These are phyloP conservation scores for Boletus speciosus DNA, from an alignment of 768 basidiomycete species.

Conservation along the genomic window DNA sequence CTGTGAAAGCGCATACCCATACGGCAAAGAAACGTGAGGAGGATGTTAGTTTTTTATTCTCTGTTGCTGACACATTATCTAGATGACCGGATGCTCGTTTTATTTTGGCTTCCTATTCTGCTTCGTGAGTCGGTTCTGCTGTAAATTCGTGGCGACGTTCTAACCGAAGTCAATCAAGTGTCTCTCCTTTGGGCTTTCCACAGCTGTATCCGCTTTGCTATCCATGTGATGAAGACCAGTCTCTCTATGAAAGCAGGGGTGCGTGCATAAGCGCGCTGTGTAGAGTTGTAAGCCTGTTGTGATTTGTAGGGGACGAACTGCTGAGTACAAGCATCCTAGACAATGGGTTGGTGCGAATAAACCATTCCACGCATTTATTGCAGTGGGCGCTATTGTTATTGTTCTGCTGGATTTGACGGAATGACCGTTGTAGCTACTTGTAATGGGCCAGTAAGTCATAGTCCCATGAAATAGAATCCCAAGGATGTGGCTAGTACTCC, in stretches of 20 bases:
- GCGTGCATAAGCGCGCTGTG: slow-evolving; percentile 26
- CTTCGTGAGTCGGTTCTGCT: slow-evolving; percentile 52
- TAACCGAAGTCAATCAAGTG: slow-evolving; percentile 35
- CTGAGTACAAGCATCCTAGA: not conserved
- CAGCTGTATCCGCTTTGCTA: slow-evolving; percentile 49
- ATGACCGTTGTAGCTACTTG: slow-evolving; percentile 19
- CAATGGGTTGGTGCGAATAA: slow-evolving; percentile 5
- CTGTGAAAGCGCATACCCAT: slow-evolving; percentile 41
- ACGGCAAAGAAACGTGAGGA: slow-evolving; percentile 61
- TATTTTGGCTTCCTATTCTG: slow-evolving; percentile 86
- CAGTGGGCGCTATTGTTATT: slow-evolving; percentile 12
- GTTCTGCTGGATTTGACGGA: slow-evolving; percentile 18
- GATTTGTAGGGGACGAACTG: not conserved
- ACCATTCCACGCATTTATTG: slow-evolving; percentile 1
- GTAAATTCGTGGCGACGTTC: not conserved
- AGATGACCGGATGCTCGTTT: slow-evolving; percentile 83
- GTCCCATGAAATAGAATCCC: not conserved
- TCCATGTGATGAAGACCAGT: slow-evolving; percentile 46
- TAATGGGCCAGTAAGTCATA: slow-evolving; percentile 13
- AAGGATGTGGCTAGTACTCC: not conserved
- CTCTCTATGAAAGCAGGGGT: slow-evolving; percentile 44
- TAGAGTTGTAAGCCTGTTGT: slow-evolving; percentile 1
- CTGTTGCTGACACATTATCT: slow-evolving; percentile 6
- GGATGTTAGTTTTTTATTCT: not conserved
- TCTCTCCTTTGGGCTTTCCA: slow-evolving; percentile 62